Evolutionary conservation across 495 filamentous ascomycete genomes (phyloP), one percentile per base, ranked within the genome.

Genomic region (Penicillium egyptiacum): DNA sequence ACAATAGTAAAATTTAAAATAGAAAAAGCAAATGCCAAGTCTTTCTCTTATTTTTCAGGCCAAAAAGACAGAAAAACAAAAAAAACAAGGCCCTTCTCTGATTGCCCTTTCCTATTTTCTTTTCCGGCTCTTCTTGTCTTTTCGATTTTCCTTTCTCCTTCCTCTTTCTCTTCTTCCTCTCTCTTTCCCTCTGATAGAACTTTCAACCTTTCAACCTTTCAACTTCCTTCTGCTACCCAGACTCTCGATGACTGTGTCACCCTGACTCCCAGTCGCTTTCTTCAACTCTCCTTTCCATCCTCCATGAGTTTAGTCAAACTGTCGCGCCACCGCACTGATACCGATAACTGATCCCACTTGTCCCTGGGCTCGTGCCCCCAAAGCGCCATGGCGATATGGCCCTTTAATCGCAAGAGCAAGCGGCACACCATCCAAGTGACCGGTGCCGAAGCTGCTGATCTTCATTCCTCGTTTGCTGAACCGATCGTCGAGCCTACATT

Each of bases 321-420:
- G 20, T 59, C 55, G 58, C 48, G 56, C 57, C 48, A 60, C 57
- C 58, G 59, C 44, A 55, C 55, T 37, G 59, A 51, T 53, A 65
- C 35, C 55, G 48, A 63, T 57, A 50, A 62, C 59, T 57, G 62
- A 64, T 72, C 26, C 43, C 65, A 69, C 60, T 86, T 82, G 71
- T 90, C 87, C 44, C 49, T 40, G 55, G 62, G 60, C 56, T 56
- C 41, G 50, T 42, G 55, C 37, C 50, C 46, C 51, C 45, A 59
- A 28, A 48, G 30, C 77, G 78, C 68, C 59, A 90, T 90, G 87
- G 83, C 83, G 66, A 75, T 90, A 75, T 92, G 88, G 88, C 88
- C 86, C 33, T 92, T 90, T 70, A 80, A 87, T 70, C 85, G 87
- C 55, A 88, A 79, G 69, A 84, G 59, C 50, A 81, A 79, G 70